Evolutionary conservation across 1,139 yeast species (phyloP).

Genomic region (Suhomyces wounanorum): DNA sequence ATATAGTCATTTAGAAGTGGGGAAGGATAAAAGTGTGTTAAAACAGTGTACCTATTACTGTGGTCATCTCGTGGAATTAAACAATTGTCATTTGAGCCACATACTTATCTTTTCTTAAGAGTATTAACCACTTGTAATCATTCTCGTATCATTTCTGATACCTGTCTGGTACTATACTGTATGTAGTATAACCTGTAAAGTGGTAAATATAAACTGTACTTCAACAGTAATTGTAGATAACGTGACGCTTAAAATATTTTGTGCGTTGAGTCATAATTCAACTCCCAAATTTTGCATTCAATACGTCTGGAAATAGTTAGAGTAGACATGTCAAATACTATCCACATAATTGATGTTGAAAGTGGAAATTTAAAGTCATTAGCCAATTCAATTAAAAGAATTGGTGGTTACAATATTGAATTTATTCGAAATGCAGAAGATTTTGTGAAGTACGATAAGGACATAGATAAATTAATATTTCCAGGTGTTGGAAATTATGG

Average conservation of each 20-base stretch:
- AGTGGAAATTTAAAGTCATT: constrained; percentile 92
- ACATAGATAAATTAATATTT: constrained; percentile 60
- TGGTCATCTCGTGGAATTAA: no score
- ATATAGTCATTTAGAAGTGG: no score
- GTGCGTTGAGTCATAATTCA: not conserved
- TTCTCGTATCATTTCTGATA: no score
- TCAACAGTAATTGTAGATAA: no score
- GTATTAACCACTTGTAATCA: no score
- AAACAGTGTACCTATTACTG: no score
- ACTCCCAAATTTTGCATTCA: not conserved
- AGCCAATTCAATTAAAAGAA: constrained; percentile 75
- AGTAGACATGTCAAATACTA: constrained; percentile 24
- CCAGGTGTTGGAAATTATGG: constrained; percentile 99
- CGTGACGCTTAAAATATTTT: constrained; percentile 3
- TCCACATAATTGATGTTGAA: constrained; percentile 88
- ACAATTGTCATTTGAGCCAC: no score
- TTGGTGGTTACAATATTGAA: constrained; percentile 64
- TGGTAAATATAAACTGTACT: no score
- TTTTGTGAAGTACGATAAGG: constrained; percentile 36
- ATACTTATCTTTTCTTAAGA: no score
- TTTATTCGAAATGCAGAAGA: constrained; percentile 47
- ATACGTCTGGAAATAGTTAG: not conserved
- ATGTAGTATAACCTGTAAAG: no score
- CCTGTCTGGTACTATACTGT: no score
- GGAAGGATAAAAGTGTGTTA: no score